phyloP scores from a whole-genome alignment of 257 asterid species.

The Paraleonurus japonicus region DNA sequence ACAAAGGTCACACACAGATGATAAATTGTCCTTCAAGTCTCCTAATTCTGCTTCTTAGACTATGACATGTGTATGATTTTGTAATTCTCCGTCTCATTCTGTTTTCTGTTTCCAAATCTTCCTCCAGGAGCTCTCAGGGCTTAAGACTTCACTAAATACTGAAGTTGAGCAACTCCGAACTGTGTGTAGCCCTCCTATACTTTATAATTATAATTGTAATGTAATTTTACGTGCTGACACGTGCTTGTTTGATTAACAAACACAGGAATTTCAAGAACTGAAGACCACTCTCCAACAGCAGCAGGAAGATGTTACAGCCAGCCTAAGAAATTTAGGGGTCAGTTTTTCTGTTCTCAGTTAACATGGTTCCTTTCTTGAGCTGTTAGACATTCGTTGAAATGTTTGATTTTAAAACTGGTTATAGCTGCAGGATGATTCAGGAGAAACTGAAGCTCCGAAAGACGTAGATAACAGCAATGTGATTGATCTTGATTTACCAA shows the following conservation, averaged over 20 bases:
- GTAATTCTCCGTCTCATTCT: neutral
- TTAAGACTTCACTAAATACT: constrained; percentile 62
- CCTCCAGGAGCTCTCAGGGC: constrained; percentile 76
- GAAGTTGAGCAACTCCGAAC: constrained; percentile 92
- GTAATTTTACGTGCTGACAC: neutral
- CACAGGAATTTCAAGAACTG: constrained; percentile 85
- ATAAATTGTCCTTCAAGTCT: neutral
- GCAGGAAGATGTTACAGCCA: constrained; percentile 81
- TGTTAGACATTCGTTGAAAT: neutral
- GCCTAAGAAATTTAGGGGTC: constrained; percentile 75
- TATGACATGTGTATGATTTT: neutral
- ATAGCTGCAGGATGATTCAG: constrained; percentile 64
- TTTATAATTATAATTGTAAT: neutral
- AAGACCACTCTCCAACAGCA: constrained; percentile 89
- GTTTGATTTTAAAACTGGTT: constrained; percentile 26
- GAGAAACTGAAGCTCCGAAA: constrained; percentile 32
- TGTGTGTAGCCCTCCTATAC: constrained; percentile 45
- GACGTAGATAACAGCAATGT: constrained; percentile 36
- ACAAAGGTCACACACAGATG: neutral
- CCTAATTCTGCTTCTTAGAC: neutral
- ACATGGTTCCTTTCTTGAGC: neutral
- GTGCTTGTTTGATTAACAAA: constrained; percentile 19
- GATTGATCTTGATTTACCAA: constrained; percentile 28
- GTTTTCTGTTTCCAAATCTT: constrained; percentile 13
- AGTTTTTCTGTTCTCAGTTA: constrained; percentile 20